Base-by-base conservation (phyloP, 306 rosid genomes). In the Glycine latifolia region DNA sequence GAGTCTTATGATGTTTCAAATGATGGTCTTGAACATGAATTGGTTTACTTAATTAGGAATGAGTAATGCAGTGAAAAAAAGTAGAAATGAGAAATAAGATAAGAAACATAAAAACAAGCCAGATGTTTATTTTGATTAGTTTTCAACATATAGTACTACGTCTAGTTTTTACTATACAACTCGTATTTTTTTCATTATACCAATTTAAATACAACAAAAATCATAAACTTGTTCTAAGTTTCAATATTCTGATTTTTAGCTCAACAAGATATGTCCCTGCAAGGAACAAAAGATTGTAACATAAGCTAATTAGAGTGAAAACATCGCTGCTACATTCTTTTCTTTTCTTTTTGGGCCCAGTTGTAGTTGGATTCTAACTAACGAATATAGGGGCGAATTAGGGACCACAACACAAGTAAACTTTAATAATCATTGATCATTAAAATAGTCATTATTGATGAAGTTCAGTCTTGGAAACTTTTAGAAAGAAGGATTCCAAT, bases 371-470 rank as follows among this genome's bases (percentile, higher is more conserved):
- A 8, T 79, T 58, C 75, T 77, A 26, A 26, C 31, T 26, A 74
- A 59, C 54, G 13, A 35, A 72, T 20, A 48, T 26, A 26, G 31
- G 31, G 31, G 31, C 31, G 31, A 26, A 26, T 46, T 54, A 58
- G 75, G 82, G 84, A 61, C 82, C 86, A 82, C 71, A 26, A 26
- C 1, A 26, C 31, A 13, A 16, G 1, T 59, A 50, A 13, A 52
- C 59, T 31, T 60, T 31, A 82, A 13, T 10, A 43, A n/a, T 74
- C 68, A 61, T 3, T 61, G 16, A 44, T 54, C 2, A 44, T 67
- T 71, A 31, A 39, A 77, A 52, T 73, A 69, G 62, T 44, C 39
- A 68, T 73, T 14, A 33, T 83, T 15, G 4, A 10, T 10, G 8
- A 68, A 16, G 55, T 44, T 44, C 9, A 44, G 39, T 68, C 4